Evolutionary conservation across 139 green algal genomes (phyloP), one percentile per base, ranked within the genome.

Genomic region (Asterochloris erici): DNA sequence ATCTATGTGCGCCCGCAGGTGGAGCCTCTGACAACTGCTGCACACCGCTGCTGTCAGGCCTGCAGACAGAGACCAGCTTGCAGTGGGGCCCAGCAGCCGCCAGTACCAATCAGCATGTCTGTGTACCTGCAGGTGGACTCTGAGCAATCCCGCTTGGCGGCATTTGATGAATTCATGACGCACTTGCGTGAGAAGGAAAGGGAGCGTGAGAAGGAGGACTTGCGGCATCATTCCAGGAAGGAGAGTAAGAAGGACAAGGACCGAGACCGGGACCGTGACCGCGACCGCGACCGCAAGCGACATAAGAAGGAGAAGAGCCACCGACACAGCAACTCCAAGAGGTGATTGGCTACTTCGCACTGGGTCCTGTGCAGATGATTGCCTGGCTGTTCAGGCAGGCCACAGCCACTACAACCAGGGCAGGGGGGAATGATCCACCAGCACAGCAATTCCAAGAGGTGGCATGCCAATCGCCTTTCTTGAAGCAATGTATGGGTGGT

Each of bases 151-250:
- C 14, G 15, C 15, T 1, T 10, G 24, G 21, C 11, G 12, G 1
- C 26, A 78, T 75, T 12, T 66, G 26, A 60, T 54, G 17, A 54
- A 16, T 75, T 19, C 28, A 62, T 47, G 19, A 16, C 47, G 17
- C n/a, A 29, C 26, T 29, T 77, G 27, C 29, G 14, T 27, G 4
- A 81, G 79, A 87, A 90, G 85, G 54, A 93, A 66, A 68, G 78
- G 11, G 61, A 77, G 17, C 83, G 91, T 47, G 83, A 84, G 24
- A 88, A 90, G 19, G 82, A 80, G 21, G 19, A 81, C 26, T 54
- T 76, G 28, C 61, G 93, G 83, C 94, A 91, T 86, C 85, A 91
- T 63, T 89, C 90, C 76, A 68, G 85, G 78, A 74, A 91, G 23
- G 87, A 82, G 19, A 89, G 88, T 74, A 74, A 91, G 26, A 86